A percentile compares a stretch with the other conserved stretches of the same genome.
phyloP scores from a whole-genome alignment of 1,139 yeast genomes.

The Hansenula sp. region DNA sequence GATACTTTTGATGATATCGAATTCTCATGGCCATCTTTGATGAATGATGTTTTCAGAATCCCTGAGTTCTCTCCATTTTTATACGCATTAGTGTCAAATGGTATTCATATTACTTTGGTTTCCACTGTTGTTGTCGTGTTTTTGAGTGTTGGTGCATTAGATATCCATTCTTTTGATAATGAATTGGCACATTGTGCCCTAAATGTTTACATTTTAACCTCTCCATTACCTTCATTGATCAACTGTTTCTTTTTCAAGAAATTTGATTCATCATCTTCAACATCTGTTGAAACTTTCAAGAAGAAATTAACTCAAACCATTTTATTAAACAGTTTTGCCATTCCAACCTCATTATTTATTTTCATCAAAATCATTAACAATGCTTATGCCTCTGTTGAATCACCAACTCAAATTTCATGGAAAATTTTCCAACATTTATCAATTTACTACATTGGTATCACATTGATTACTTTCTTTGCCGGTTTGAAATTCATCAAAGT shows the following conservation, averaged over 20 bases:
- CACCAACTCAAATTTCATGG: conserved; percentile 16
- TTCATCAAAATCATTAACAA: conserved; percentile 9
- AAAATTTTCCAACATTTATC: conserved; percentile 1
- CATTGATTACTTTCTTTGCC: conserved; percentile 8
- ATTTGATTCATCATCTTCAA: conserved; percentile 8
- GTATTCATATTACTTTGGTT: conserved; percentile 14
- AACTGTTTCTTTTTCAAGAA: conserved; percentile 16
- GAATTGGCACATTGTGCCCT: conserved; percentile 10
- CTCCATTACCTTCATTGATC: conserved; percentile 12
- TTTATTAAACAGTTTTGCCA: conserved; percentile 11
- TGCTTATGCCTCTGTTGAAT: conserved; percentile 14
- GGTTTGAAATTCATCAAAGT: conserved; percentile 10
- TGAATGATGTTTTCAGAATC: conserved; percentile 21
- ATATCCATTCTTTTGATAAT: conserved; percentile 13
- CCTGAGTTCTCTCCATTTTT: conserved; percentile 10
- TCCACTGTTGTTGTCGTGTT: conserved; percentile 6
- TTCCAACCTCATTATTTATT: conserved; percentile 11
- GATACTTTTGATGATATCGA: conserved; percentile 16
- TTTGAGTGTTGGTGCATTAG: conserved; percentile 10
- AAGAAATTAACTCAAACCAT: background rate
- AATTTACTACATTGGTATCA: conserved; percentile 7
- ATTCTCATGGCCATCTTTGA: conserved; percentile 22
- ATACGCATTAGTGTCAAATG: conserved; percentile 15
- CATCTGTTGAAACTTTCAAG: background rate
- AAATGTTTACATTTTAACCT: conserved; percentile 10